phyloP scores from a whole-genome alignment of 306 rosid species.

The Trichosanthes cucumerina region DNA sequence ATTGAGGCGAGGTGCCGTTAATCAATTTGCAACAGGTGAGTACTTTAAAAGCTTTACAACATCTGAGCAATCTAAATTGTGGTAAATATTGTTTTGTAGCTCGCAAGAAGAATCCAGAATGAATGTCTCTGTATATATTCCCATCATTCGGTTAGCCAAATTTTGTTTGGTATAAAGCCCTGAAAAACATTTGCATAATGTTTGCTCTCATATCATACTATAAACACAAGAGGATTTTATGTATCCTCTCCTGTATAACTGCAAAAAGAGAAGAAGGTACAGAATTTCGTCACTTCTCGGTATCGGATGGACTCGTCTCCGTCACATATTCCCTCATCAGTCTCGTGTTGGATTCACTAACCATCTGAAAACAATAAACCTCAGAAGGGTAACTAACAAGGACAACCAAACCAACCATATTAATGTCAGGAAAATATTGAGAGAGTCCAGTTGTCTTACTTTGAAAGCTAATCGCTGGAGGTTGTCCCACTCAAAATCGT shows the following conservation, averaged over 20 bases:
- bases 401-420: neutral
- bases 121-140: neutral
- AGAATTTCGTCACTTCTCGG: slow-evolving; percentile 29
- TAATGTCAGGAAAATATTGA: neutral
- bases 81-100: neutral
- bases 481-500: slow-evolving; percentile 90
- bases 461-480: slow-evolving; percentile 50
- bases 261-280: neutral
- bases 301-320: slow-evolving; percentile 39
- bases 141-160: neutral
- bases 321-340: slow-evolving; percentile 66
- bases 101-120: neutral
- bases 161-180: neutral
- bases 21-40: neutral
- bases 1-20: no score
- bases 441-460: slow-evolving; percentile 24
- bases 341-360: slow-evolving; percentile 57
- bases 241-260: neutral
- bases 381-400: neutral
- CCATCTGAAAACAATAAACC: slow-evolving; percentile 46
- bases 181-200: neutral
- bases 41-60: neutral
- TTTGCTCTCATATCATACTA: neutral
- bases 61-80: neutral
- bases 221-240: neutral